Evolutionary conservation across 2,329 filamentous ascomycete genomes (phyloP), one percentile per base, ranked within the genome.

Genomic region (Pseudogymnoascus sp.): DNA sequence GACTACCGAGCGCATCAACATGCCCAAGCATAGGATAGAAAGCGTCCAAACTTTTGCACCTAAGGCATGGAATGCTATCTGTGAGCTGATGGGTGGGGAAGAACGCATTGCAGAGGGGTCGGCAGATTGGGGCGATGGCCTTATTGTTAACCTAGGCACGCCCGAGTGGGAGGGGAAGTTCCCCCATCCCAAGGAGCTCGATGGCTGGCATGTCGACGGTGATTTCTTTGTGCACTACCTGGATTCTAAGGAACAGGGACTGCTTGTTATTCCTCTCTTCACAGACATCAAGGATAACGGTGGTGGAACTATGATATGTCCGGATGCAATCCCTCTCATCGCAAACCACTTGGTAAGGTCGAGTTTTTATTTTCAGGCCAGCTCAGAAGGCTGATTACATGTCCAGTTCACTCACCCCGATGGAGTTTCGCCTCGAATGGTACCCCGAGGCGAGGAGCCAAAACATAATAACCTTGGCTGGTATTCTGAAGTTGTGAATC

Each of bases 211-310:
- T 73, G 84, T 88, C 16, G 86, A 89, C 73, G 86, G 87, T 7
- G 86, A 90, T 67, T 89, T 88, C 73, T 90, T 90, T 71, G 79
- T 87, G 4, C 87, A 90, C 75, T 90, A 86, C 67, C 80, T 90
- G 37, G 87, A 90, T 70, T 86, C 82, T 18, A 83, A 83, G 0
- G 87, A 90, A 75, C 87, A 90, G 72, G 87, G 79, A 0, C 74
- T 90, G 12, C 77, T 90, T 0, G 84, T 89, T 11, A 88, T 88
- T 42, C 86, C 87, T 1, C 73, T 89, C 4, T 90, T 86, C 75
- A 84, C 79, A 0, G 85, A 89, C 69, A 83, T 90, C 61, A 74
- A 76, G 7, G 73, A 81, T 0, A 77, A 79, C 35, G 86, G 84
- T 4, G 87, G 87, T 25, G 87, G 84, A 3, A 90, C 87, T 0